Evolutionary conservation across 306 rosid genomes (phyloP).

Genomic region (Gastrolobium bilobum): DNA sequence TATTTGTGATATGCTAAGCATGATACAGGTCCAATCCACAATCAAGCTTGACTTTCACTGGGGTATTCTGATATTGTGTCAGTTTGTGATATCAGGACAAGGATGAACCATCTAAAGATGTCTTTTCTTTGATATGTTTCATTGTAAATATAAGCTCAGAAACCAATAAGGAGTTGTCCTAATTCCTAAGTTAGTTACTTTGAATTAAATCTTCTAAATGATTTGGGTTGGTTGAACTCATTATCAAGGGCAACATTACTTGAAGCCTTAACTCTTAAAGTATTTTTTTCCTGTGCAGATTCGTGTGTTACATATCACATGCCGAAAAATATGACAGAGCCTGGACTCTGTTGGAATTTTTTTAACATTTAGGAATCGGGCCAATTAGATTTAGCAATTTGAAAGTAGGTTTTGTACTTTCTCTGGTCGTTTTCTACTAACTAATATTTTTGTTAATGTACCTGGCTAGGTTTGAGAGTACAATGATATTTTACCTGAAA

Average conservation of each 20-base stretch:
- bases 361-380: slow-evolving; percentile 16
- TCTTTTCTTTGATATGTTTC: slow-evolving; percentile 2
- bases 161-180: slow-evolving; percentile 26
- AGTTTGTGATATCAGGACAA: slow-evolving; percentile 38
- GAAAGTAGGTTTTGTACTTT: slow-evolving; percentile 25
- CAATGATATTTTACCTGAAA: slow-evolving; percentile 3
- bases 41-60: slow-evolving; percentile 21
- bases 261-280: background rate
- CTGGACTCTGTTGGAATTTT: background rate
- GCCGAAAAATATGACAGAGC: slow-evolving; percentile 1
- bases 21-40: background rate
- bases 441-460: background rate
- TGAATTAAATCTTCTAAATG: slow-evolving; percentile 4
- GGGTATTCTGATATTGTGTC: slow-evolving; percentile 18
- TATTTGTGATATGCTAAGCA: slow-evolving; percentile 1
- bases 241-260: background rate
- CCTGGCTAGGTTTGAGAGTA: slow-evolving; percentile 15
- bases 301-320: slow-evolving; percentile 17
- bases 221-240: slow-evolving; percentile 34
- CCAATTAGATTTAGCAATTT: slow-evolving; percentile 27
- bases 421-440: slow-evolving; percentile 7
- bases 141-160: background rate
- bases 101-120: slow-evolving; percentile 10
- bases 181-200: background rate
- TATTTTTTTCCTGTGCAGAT: slow-evolving; percentile 11